A percentile compares a stretch with the other conserved stretches of the same genome.
Conservation (phyloP, 1,139 yeast species). For the Debaryomyces coudertii region DNA sequence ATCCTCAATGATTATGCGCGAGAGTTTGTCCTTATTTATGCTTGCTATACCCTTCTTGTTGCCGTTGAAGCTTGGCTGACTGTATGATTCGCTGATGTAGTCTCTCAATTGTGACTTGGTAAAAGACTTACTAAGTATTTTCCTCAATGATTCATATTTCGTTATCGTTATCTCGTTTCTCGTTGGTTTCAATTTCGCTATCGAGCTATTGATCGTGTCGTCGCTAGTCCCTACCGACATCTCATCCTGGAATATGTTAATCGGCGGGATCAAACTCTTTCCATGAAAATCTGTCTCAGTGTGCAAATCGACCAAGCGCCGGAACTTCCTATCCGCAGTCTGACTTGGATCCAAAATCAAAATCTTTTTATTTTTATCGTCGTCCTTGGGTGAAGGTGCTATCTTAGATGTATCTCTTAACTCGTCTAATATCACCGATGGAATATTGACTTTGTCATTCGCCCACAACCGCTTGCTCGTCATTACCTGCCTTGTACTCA, state of each 20-base stretch:
- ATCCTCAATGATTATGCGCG: constrained; percentile 31
- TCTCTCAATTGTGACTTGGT: constrained; percentile 25
- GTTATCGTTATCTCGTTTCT: constrained; percentile 15
- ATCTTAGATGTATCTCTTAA: constrained; percentile 18
- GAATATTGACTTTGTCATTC: constrained; percentile 8
- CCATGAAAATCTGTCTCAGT: constrained; percentile 3
- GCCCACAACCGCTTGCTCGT: background rate
- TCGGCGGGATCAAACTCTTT: constrained; percentile 6
- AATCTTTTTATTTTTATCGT: constrained; percentile 14
- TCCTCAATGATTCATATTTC: constrained; percentile 15
- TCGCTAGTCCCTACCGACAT: background rate
- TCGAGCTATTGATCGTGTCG: constrained; percentile 11
- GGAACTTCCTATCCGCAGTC: constrained; percentile 16
- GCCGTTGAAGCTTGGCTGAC: constrained; percentile 5
- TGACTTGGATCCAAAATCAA: constrained; percentile 23
- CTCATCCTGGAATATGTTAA: constrained; percentile 8
- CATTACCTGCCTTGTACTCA: background rate
- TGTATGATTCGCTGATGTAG: constrained; percentile 20
- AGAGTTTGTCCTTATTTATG: constrained; percentile 19
- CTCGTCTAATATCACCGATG: constrained; percentile 21
- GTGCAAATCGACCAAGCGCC: constrained; percentile 13
- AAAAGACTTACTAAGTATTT: constrained; percentile 21
- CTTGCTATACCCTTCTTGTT: constrained; percentile 14
- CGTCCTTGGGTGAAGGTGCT: constrained; percentile 13
- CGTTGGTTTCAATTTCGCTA: constrained; percentile 19